Conservation (phyloP, 1,284 basidiomycete genomes). For the Apiotrichum mycotoxinovorans region DNA sequence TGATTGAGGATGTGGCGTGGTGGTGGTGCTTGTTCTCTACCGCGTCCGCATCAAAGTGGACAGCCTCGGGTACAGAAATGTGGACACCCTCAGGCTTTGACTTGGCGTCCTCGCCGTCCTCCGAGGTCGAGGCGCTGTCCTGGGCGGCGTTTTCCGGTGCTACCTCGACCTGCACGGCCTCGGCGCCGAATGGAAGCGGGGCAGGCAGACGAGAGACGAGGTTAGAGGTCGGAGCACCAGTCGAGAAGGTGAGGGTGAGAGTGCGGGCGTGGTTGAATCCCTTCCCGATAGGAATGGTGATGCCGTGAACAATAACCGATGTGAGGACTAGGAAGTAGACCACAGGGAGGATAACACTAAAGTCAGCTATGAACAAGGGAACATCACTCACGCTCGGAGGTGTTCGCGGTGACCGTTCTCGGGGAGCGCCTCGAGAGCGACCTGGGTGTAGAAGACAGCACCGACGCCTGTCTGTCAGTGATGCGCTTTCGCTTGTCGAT, state of each 20-base stretch:
- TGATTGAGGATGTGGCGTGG: background rate
- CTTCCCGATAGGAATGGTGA: slow-evolving; percentile 49
- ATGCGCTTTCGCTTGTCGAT: background rate
- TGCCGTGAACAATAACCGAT: slow-evolving; percentile 53
- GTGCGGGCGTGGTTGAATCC: slow-evolving; percentile 6
- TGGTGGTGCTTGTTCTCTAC: background rate
- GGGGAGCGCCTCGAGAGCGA: slow-evolving; percentile 52
- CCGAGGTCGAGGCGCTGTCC: too few relatives aligned
- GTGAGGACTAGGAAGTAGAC: slow-evolving; percentile 55
- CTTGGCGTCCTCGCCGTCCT: too few relatives aligned
- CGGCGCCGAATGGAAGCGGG: slow-evolving; percentile 6
- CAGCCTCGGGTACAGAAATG: background rate
- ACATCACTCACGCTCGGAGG: slow-evolving; percentile 35
- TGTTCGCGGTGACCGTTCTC: slow-evolving; percentile 47
- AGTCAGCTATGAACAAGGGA: background rate
- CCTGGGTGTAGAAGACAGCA: slow-evolving; percentile 54
- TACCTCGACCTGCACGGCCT: too few relatives aligned
- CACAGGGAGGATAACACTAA: slow-evolving; percentile 51
- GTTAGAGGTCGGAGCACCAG: background rate
- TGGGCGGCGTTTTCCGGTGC: background rate
- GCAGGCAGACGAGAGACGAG: slow-evolving; percentile 18
- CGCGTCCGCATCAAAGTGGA: background rate
- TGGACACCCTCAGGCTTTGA: background rate
- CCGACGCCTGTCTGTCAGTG: slow-evolving; percentile 32
- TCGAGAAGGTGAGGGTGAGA: slow-evolving; percentile 11